These are phyloP conservation scores for Sanghuangporus sanghuang DNA, from an alignment of 1,284 basidiomycete genomes.

Conservation along the genomic window DNA sequence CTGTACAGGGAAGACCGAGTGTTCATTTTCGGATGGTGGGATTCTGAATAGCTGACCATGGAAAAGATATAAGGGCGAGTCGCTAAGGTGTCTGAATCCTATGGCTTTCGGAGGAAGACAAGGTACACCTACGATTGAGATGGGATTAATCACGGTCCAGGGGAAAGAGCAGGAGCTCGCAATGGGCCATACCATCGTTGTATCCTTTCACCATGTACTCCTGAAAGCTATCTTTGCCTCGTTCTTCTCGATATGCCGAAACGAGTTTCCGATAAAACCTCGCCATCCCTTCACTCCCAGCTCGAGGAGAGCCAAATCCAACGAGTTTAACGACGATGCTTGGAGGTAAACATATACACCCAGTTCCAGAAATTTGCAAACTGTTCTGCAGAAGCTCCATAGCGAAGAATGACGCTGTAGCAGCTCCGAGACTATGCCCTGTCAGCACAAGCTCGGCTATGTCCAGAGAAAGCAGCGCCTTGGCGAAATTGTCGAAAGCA, in stretches of 20 bases:
- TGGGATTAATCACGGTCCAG: not conserved
- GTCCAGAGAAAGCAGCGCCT: conserved; percentile 28
- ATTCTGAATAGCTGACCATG: conserved; percentile 41
- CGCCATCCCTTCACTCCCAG: conserved; percentile 39
- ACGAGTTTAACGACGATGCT: conserved; percentile 33
- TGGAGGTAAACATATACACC: conserved; percentile 8
- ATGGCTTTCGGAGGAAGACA: conserved; percentile 42
- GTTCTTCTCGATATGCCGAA: conserved; percentile 27
- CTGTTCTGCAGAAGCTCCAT: conserved; percentile 36
- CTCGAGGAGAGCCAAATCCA: conserved; percentile 45
- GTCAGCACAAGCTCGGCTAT: conserved; percentile 41
- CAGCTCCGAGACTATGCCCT: conserved; percentile 48
- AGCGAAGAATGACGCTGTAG: conserved; percentile 41
- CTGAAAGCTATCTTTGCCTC: conserved; percentile 34
- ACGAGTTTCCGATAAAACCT: conserved; percentile 37
- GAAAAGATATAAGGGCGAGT: conserved; percentile 41
- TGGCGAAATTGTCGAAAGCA: conserved; percentile 29
- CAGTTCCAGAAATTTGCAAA: conserved; percentile 23
- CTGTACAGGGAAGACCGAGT: conserved; percentile 36
- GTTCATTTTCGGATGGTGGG: conserved; percentile 40
- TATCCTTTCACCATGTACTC: conserved; percentile 49
- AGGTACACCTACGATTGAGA: conserved; percentile 40
- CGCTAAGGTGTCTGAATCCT: conserved; percentile 48
- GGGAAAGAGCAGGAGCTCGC: not conserved
- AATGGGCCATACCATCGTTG: conserved; percentile 42